Percentiles rank a stretch among this genome's conserved stretches.
Conservation (phyloP, 2,329 filamentous ascomycete genomes). For the Pochonia chlamydosporia region DNA sequence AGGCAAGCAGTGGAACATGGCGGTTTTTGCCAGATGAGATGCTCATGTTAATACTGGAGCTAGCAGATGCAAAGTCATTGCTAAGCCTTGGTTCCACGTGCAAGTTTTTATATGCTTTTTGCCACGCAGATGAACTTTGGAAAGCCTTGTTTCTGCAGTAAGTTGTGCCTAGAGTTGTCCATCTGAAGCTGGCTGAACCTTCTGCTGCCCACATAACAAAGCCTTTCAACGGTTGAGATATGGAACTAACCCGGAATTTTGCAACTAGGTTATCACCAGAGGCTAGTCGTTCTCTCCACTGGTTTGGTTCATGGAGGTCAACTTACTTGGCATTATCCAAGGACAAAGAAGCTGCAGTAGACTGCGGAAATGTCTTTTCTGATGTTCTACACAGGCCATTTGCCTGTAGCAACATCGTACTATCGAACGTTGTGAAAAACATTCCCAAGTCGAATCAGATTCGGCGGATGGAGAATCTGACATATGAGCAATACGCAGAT, state of each 20-base stretch:
- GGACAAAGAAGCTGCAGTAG: constrained; percentile 49
- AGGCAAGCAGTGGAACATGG: constrained; percentile 60
- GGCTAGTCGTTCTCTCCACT: constrained; percentile 37
- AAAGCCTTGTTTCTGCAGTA: constrained; percentile 79
- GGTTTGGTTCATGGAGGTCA: constrained; percentile 80
- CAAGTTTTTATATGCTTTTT: constrained; percentile 81
- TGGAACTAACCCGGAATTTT: neutral
- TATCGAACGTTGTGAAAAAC: constrained; percentile 59
- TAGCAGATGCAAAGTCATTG: constrained; percentile 58
- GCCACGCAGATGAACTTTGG: constrained; percentile 81
- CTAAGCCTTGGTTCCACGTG: constrained; percentile 69
- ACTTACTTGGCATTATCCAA: constrained; percentile 60
- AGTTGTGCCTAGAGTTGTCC: constrained; percentile 35
- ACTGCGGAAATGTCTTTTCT: constrained; percentile 78
- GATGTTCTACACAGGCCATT: constrained; percentile 88
- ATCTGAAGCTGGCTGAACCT: neutral
- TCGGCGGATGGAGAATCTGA: constrained; percentile 59
- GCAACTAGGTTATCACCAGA: constrained; percentile 18
- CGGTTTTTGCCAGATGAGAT: constrained; percentile 73
- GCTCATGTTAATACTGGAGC: constrained; percentile 69
- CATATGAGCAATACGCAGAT: constrained; percentile 65
- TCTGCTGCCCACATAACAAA: constrained; percentile 8
- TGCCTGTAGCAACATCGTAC: constrained; percentile 71
- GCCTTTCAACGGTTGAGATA: neutral
- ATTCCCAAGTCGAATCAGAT: constrained; percentile 76